Conservation (phyloP, 805 yeast species). For the Hanseniaspora lachancei region DNA sequence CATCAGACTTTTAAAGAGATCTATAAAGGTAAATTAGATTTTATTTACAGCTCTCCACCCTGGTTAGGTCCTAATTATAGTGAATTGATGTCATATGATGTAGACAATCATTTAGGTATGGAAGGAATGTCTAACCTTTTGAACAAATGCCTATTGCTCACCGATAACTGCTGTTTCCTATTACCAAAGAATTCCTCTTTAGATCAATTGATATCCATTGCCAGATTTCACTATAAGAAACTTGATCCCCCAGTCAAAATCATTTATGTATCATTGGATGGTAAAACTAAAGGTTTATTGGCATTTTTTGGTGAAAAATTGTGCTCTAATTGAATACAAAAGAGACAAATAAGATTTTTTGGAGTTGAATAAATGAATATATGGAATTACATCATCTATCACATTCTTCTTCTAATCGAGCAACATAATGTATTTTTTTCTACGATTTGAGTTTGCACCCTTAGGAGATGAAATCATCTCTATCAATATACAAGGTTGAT, state of each 20-base stretch:
- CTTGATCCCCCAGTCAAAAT: constrained; percentile 33
- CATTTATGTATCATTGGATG: constrained; percentile 31
- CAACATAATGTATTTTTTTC: no score
- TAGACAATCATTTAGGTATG: constrained; percentile 36
- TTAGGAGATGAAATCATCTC: no score
- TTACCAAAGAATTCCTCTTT: constrained; percentile 50
- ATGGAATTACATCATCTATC: no score
- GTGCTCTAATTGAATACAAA: background rate
- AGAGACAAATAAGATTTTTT: no score
- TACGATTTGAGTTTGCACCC: no score
- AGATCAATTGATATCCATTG: constrained; percentile 37
- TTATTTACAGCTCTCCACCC: constrained; percentile 64
- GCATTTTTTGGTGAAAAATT: constrained; percentile 49
- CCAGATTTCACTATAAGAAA: constrained; percentile 35
- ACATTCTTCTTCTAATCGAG: no score
- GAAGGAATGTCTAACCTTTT: constrained; percentile 33
- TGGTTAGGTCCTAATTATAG: constrained; percentile 73
- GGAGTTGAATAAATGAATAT: no score
- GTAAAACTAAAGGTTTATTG: constrained; percentile 40
- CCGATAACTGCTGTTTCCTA: constrained; percentile 43
- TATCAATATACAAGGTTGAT: no score
- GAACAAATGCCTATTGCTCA: constrained; percentile 30
- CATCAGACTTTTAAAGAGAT: constrained; percentile 17
- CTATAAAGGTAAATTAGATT: constrained; percentile 17
- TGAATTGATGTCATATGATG: constrained; percentile 33